A percentile compares a stretch with the other conserved stretches of the same genome.
Conservation (phyloP, 768 basidiomycete genomes). For the Suillus variegatus region DNA sequence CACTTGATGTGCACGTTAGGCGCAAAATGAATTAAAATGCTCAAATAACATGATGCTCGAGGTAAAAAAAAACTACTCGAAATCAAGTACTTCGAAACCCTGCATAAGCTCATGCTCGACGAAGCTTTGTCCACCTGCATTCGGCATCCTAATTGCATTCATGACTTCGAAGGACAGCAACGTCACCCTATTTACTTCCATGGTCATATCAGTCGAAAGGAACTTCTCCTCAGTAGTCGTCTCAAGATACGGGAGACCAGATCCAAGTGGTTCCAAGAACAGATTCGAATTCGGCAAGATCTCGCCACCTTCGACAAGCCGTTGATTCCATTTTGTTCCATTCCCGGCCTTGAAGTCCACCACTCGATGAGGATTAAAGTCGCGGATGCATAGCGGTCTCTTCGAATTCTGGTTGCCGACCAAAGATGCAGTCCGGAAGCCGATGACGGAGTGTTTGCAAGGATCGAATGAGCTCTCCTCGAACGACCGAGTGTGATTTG, state of each 20-base stretch:
- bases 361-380: conserved; percentile 1
- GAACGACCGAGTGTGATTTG: neutral
- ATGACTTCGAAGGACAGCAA: neutral
- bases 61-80: neutral
- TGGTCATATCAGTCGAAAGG: neutral
- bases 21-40: neutral
- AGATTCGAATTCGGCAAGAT: neutral
- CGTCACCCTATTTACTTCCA: neutral
- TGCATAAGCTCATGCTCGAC: neutral
- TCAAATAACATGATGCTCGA: neutral
- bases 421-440: neutral
- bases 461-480: neutral
- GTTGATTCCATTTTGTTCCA: neutral
- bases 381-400: neutral
- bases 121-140: neutral
- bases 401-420: neutral
- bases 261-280: neutral
- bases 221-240: neutral
- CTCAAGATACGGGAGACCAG: neutral
- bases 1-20: neutral
- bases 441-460: neutral
- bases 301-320: neutral
- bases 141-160: neutral
- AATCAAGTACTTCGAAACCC: neutral
- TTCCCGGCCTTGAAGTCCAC: neutral